These are phyloP conservation scores for Oryza brachyantha DNA, from an alignment of 176 grass and related monocot genomes.

Conservation along the genomic window DNA sequence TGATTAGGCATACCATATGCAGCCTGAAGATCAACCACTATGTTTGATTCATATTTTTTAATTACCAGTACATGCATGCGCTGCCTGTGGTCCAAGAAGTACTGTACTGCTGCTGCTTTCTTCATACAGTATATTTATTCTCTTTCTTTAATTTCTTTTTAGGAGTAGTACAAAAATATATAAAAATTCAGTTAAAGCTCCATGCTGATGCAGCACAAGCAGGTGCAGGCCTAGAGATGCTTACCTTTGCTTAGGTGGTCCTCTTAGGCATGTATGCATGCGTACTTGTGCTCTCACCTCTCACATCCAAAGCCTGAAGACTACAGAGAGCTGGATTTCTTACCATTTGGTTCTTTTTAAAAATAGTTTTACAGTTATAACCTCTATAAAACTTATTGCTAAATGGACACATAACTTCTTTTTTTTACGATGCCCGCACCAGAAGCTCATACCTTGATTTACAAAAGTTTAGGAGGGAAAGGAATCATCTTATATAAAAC, in stretches of 20 bases:
- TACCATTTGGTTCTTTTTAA: no score
- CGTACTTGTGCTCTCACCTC: constrained; percentile 37
- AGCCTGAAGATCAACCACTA: not conserved
- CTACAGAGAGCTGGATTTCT: not conserved
- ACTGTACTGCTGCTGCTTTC: not conserved
- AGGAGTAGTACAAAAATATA: not conserved
- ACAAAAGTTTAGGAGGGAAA: no score
- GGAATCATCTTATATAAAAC: no score
- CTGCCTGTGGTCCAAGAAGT: constrained; percentile 31
- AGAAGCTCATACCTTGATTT: no score
- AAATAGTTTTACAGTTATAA: no score
- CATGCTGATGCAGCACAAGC: constrained; percentile 6
- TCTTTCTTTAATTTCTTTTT: not conserved
- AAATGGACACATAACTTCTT: no score
- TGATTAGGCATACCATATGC: constrained; percentile 29
- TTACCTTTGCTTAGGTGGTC: constrained; percentile 38
- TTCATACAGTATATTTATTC: not conserved
- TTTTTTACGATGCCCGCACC: no score
- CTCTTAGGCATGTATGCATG: constrained; percentile 33
- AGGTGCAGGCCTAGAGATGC: constrained; percentile 48
- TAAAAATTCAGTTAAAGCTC: not conserved
- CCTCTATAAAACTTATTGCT: no score
- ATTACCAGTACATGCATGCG: not conserved
- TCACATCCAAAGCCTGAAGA: constrained; percentile 34
- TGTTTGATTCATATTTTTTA: constrained; percentile 6